Base-by-base conservation (phyloP, 2,329 filamentous ascomycete species). In the Phaeoacremonium minimum region DNA sequence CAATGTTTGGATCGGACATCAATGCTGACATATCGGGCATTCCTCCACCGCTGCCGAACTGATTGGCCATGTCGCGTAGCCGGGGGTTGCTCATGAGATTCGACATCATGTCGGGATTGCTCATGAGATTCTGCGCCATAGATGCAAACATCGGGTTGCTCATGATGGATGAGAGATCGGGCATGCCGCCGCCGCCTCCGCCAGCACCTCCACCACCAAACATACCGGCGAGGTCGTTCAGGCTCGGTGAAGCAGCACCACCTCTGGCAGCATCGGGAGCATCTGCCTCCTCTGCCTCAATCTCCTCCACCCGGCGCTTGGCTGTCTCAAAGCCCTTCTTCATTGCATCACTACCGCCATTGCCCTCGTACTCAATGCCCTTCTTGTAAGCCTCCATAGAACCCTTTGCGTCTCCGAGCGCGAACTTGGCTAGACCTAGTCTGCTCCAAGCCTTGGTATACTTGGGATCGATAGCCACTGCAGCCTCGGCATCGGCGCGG, bases 371-470 rank as follows among this genome's bases (percentile, higher is more conserved):
- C 58, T 95, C 87, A 56, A 98, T 97, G 36, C 93, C 93, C 60
- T 87, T 79, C 63, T 83, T 71, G 66, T 98, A 98, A 14, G 93
- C 93, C 52, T 97, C 90, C 83, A 96, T 95, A 46, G 86, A 84
- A 33, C 88, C 93, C 64, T 84, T 83, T 38, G 88, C 84, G 56
- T 98, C 91, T 20, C 90, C 91, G 35, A 96, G 77, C 13, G 91
- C 91, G 63, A 91, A 98, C 43, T 85, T 80, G 30, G 93, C 93
- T 28, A 97, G 81, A 15, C 93, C 93, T 15, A 98, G 75, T 43
- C 93, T 80, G 50, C 86, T 93, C 93, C 93, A 98, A 13, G 89
- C 93, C 70, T 98, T 97, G 48, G 90, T 95, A 73, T 97, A 98
- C 59, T 80, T 82, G 11, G 93, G 88, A 61, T 98, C 93, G 37